Evolutionary conservation across 495 filamentous ascomycete genomes (phyloP), one percentile per base, ranked within the genome.

Genomic region (Aspergillus diversus): DNA sequence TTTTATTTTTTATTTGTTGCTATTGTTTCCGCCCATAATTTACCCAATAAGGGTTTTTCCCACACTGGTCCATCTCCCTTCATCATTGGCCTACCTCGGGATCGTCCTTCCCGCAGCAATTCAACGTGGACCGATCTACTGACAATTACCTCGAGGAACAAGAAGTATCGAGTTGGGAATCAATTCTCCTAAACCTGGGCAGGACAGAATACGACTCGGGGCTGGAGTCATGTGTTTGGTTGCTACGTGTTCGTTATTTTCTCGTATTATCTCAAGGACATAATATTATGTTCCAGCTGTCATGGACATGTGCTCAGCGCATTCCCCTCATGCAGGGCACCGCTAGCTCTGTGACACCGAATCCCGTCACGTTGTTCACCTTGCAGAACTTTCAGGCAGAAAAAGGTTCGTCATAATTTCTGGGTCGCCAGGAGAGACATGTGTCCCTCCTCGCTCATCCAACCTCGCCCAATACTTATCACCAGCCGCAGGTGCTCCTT

Each of bases 91-190:
- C 39, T 63, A 33, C 60, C 54, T 63, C 60, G 53, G 53, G 53
- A 57, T 63, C 60, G 39, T 57, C 60, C 47, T 42, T 51, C 42
- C 53, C 53, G 53, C 53, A 57, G 57, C 51, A 48, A 60, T 56
- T 27, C 53, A 7, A 50, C 50, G 21, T 27, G 21, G 47, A 56
- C 43, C 49, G 27, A 32, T 59, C 57, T 59, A 32, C 21, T 27
- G 1, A 27, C 21, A 2, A 27, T 27, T 27, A 27, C 21, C 21
- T 27, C 2, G 21, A 27, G 21, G 21, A 27, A 27, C 21, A 27
- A 27, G 21, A 27, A 27, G 21, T 27, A 43, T 48, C 35, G 57
- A 46, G 39, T 43, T 4, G n/a, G 5, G 13, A 43, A 43, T 15
- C 39, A 43, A 27, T 11, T 11, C 8, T 15, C 5, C 39, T 13